A percentile compares a stretch with the other conserved stretches of the same genome.
These are phyloP conservation scores for Talaromyces sp. DNA, from an alignment of 2,329 filamentous ascomycete genomes.

Conservation along the genomic window DNA sequence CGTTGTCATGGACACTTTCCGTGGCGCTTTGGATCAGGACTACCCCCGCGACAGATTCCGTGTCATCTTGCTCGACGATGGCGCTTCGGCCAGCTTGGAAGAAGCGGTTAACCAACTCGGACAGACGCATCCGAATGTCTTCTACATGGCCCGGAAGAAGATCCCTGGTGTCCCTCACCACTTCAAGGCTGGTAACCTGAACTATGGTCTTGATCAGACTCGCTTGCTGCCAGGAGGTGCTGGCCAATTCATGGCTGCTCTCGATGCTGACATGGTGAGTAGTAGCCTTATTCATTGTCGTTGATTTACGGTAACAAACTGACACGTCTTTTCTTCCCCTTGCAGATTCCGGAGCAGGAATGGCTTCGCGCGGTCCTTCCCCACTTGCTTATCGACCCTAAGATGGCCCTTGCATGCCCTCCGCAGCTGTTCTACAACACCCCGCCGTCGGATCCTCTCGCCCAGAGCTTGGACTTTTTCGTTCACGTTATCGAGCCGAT, in stretches of 20 bases:
- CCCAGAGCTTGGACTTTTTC: conserved; percentile 54
- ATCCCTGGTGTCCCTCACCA: conserved; percentile 39
- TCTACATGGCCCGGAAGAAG: conserved; percentile 40
- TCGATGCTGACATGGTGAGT: conserved; percentile 59
- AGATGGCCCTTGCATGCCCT: conserved; percentile 55
- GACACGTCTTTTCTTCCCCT: conserved; percentile 1
- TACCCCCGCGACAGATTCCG: conserved; percentile 34
- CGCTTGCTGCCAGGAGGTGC: conserved; percentile 49
- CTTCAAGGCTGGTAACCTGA: conserved; percentile 62
- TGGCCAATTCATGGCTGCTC: conserved; percentile 54
- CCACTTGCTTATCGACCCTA: conserved; percentile 51
- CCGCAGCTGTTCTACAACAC: conserved; percentile 61
- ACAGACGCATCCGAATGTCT: conserved; percentile 31
- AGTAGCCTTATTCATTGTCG: conserved; percentile 3
- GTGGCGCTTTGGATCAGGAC: conserved; percentile 33
- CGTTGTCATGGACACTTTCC: conserved; percentile 36
- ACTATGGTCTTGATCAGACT: conserved; percentile 51
- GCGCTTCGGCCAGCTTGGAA: conserved; percentile 26
- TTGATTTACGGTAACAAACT: not conserved
- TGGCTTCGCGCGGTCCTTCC: conserved; percentile 57
- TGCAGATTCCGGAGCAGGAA: conserved; percentile 52
- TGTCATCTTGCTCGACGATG: conserved; percentile 38
- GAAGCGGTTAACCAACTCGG: conserved; percentile 29
- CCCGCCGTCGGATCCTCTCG: conserved; percentile 52
- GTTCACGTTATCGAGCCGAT: conserved; percentile 47